phyloP scores from a whole-genome alignment of 306 rosid species.

The Sesbania bispinosa region DNA sequence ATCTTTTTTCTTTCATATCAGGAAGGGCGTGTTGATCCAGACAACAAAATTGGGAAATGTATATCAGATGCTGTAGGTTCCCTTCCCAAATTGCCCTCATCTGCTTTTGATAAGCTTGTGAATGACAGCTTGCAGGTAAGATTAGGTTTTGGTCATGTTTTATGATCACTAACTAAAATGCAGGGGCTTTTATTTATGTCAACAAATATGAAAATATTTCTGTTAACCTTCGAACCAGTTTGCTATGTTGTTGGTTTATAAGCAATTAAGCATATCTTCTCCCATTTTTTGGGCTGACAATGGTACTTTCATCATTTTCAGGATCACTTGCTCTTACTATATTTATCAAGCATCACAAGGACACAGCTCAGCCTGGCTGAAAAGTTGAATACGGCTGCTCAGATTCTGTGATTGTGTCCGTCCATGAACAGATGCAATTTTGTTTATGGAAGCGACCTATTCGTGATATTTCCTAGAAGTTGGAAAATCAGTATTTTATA shows the following conservation, averaged over 20 bases:
- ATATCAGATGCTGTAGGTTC: conserved; percentile 68
- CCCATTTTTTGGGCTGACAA: background rate
- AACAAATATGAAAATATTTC: background rate
- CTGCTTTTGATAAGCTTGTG: conserved; percentile 77
- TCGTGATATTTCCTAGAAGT: too few species aligned
- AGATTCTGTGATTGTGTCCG: conserved; percentile 57
- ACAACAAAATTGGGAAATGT: conserved; percentile 69
- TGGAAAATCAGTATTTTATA: conserved; percentile 4
- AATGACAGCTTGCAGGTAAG: conserved; percentile 81
- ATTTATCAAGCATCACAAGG: conserved; percentile 86
- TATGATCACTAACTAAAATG: background rate
- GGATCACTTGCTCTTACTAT: conserved; percentile 84
- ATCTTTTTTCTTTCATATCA: conserved; percentile 29
- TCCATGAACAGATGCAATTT: background rate
- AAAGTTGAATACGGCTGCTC: conserved; percentile 93
- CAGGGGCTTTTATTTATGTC: background rate
- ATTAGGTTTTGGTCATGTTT: background rate
- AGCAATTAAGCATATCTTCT: background rate
- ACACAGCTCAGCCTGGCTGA: conserved; percentile 85
- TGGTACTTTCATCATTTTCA: conserved; percentile 26
- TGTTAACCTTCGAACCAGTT: too few species aligned
- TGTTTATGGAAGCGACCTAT: background rate
- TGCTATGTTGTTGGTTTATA: background rate
- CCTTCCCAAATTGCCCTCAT: conserved; percentile 67
- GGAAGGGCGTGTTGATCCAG: conserved; percentile 79